Percentiles rank a stretch among this genome's conserved stretches.
Conservation (phyloP, 2,329 filamentous ascomycete species). For the Acephala macrosclerotiorum region DNA sequence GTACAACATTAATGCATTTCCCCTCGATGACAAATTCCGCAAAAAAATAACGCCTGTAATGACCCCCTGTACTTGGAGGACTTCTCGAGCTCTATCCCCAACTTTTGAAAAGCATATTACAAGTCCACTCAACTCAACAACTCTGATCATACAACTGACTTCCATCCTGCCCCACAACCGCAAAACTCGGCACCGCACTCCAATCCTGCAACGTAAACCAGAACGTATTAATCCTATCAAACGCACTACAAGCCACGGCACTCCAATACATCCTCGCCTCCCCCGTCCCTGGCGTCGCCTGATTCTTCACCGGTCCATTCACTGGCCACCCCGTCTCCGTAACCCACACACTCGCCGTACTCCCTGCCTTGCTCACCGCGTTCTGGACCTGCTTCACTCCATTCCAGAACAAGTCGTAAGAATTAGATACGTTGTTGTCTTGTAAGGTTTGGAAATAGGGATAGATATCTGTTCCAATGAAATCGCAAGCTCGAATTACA, state of each 20-base stretch:
- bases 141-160: constrained; percentile 7
- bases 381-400: constrained; percentile 4
- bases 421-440: constrained; percentile 16
- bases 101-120: too few relatives aligned
- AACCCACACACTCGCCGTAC: constrained; percentile 15
- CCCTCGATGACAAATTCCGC: too few relatives aligned
- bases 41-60: too few relatives aligned
- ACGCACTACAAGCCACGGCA: constrained; percentile 20
- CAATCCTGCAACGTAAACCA: constrained; percentile 18
- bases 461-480: constrained; percentile 82
- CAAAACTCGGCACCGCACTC: constrained; percentile 4
- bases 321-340: constrained; percentile 25
- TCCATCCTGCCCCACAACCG: neutral
- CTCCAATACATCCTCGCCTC: constrained; percentile 20
- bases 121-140: too few relatives aligned
- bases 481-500: constrained; percentile 75
- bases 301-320: constrained; percentile 3
- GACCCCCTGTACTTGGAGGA: too few relatives aligned
- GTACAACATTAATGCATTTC: too few relatives aligned
- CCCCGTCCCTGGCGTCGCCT: neutral
- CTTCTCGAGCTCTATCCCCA: neutral
- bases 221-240: constrained; percentile 19
- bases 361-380: constrained; percentile 9
- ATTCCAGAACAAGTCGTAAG: constrained; percentile 7
- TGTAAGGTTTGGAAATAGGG: constrained; percentile 66